Conservation (phyloP, 2,329 filamentous ascomycete genomes). For the Xylaria hypoxylon region DNA sequence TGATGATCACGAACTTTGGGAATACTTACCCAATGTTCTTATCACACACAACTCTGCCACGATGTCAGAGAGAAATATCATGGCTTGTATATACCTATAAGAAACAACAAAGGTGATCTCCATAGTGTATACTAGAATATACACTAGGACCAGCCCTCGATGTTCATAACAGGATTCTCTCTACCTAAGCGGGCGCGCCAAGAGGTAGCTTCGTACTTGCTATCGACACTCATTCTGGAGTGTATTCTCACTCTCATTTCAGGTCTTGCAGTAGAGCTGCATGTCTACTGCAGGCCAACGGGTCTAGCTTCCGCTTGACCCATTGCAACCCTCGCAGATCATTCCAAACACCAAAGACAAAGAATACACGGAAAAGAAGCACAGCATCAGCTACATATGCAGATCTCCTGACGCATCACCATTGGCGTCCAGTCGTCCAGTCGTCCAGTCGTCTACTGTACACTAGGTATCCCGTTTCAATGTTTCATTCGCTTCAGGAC, state of each 20-base stretch:
- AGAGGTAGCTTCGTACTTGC: constrained; percentile 14
- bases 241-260: constrained; percentile 48
- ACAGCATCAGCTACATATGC: constrained; percentile 15
- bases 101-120: not conserved
- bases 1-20: not conserved
- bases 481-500: constrained; percentile 20
- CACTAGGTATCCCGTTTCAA: constrained; percentile 16
- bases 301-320: constrained; percentile 37
- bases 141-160: not conserved
- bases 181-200: constrained; percentile 5
- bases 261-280: constrained; percentile 45
- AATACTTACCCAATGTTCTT: not conserved
- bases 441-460: constrained; percentile 28
- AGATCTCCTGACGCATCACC: constrained; percentile 32
- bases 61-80: not conserved
- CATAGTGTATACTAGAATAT: not conserved
- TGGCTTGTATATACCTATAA: not conserved
- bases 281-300: constrained; percentile 45
- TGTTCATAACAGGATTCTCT: constrained; percentile 10
- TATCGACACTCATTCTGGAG: constrained; percentile 34
- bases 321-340: constrained; percentile 28
- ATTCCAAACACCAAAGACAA: constrained; percentile 30
- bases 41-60: not conserved
- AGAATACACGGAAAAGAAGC: constrained; percentile 24
- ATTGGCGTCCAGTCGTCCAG: constrained; percentile 35